Evolutionary conservation across 352 stramenopile genomes (phyloP).

Genomic region (Phytophthora chlamydospora): DNA sequence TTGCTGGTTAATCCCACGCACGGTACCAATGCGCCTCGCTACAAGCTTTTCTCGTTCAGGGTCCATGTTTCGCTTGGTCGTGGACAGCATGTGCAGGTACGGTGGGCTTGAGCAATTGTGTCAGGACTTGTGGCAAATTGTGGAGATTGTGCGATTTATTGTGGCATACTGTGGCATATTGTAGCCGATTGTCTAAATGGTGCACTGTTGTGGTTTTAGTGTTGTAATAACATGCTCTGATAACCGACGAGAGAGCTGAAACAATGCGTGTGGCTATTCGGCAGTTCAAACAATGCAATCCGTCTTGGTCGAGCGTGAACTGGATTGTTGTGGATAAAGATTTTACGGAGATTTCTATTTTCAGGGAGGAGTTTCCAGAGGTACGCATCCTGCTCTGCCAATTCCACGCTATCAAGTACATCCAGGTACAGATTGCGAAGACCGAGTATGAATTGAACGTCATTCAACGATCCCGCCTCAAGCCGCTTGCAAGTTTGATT

Average conservation of each 20-base stretch:
- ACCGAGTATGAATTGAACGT: conserved; percentile 6
- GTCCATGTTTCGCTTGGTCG: conserved; percentile 10
- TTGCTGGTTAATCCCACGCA: conserved; percentile 17
- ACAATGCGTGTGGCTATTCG: conserved; percentile 7
- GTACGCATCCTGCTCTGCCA: conserved; percentile 20
- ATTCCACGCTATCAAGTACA: conserved; percentile 30
- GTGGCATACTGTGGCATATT: conserved; percentile 4
- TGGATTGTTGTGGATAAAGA: conserved; percentile 33
- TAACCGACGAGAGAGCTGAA: conserved; percentile 9
- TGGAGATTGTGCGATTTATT: conserved; percentile 3
- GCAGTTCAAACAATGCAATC: conserved; percentile 25
- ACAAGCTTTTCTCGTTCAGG: conserved; percentile 31
- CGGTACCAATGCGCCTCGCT: conserved; percentile 11
- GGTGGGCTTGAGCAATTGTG: not conserved
- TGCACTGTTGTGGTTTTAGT: not conserved
- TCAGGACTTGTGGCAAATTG: not conserved
- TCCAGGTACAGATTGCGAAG: conserved; percentile 6
- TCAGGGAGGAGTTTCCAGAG: conserved; percentile 3
- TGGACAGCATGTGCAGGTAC: conserved; percentile 25
- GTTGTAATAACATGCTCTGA: conserved; percentile 11
- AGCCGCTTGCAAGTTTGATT: conserved; percentile 6
- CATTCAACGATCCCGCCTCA: not conserved
- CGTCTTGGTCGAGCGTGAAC: not conserved
- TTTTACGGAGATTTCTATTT: conserved; percentile 28
- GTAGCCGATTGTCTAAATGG: not conserved